A percentile compares a stretch with the other conserved stretches of the same genome.
phyloP scores from a whole-genome alignment of 306 rosid species.

The Gastrolobium bilobum region DNA sequence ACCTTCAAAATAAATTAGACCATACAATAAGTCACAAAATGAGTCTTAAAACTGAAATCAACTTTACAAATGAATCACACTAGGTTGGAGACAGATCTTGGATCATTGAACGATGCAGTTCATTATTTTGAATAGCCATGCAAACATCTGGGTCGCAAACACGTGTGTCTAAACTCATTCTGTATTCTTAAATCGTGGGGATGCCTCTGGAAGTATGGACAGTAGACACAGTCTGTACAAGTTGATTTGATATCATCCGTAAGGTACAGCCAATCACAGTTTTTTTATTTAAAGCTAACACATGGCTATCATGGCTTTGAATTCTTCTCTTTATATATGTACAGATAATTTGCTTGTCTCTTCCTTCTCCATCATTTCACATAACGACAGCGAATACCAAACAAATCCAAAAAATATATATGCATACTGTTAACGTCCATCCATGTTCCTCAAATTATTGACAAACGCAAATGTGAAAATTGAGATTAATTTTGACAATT shows the following conservation, averaged over 20 bases:
- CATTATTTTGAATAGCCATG: not conserved
- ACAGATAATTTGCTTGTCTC: not conserved
- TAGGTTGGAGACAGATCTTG: not conserved
- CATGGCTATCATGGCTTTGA: constrained; percentile 41
- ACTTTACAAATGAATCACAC: not conserved
- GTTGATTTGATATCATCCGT: constrained; percentile 39
- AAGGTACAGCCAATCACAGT: constrained; percentile 43
- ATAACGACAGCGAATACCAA: not conserved
- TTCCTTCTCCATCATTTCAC: not conserved
- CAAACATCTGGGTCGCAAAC: constrained; percentile 43
- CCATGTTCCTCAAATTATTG: not conserved
- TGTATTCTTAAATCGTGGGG: constrained; percentile 5
- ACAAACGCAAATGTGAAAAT: not conserved
- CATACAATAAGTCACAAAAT: not conserved
- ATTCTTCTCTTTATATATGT: not conserved
- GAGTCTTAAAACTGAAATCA: not conserved
- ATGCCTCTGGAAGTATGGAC: not conserved
- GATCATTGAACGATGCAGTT: not conserved
- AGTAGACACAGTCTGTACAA: constrained; percentile 50
- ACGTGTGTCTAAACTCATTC: constrained; percentile 22
- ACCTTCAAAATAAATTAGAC: not conserved
- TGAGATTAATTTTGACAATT: not conserved
- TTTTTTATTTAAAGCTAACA: constrained; percentile 51
- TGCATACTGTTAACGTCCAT: not conserved
- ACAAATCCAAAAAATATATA: not conserved